Percentiles rank a stretch among this genome's conserved stretches.
Evolutionary conservation across 2,329 filamentous ascomycete genomes (phyloP).

Genomic region (Hyphodiscus sp.): DNA sequence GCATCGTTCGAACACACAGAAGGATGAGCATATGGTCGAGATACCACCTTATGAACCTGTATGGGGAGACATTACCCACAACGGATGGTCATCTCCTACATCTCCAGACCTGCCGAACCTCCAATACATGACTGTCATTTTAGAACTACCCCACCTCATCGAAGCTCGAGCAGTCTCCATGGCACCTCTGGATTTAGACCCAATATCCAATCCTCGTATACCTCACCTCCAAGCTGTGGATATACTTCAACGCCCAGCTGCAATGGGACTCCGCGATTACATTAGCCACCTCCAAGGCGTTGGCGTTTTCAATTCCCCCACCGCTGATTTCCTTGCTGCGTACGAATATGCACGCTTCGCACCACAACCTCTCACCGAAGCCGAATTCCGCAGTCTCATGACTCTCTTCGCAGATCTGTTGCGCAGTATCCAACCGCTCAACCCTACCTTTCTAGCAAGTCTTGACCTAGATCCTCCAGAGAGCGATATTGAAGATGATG

Average conservation of each 20-base stretch:
- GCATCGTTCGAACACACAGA: conserved; percentile 7
- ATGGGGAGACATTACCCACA: conserved; percentile 82
- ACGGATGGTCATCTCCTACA: conserved; percentile 80
- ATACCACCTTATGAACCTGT: conserved; percentile 30
- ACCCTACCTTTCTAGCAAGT: conserved; percentile 17
- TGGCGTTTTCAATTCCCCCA: conserved; percentile 53
- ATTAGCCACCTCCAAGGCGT: conserved; percentile 62
- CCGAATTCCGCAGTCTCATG: conserved; percentile 74
- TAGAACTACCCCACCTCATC: conserved; percentile 81
- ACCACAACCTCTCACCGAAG: conserved; percentile 57
- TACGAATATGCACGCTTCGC: conserved; percentile 89
- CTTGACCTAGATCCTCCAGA: conserved; percentile 18
- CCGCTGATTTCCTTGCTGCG: conserved; percentile 56
- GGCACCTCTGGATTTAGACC: conserved; percentile 50
- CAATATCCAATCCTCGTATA: conserved; percentile 34
- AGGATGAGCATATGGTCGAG: conserved; percentile 16
- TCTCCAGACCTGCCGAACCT: conserved; percentile 69
- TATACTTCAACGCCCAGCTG: conserved; percentile 61
- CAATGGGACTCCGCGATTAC: conserved; percentile 76
- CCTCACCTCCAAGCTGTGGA: conserved; percentile 64
- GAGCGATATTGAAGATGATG: conserved; percentile 26
- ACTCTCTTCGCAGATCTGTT: conserved; percentile 75
- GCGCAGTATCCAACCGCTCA: conserved; percentile 58
- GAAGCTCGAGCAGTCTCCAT: conserved; percentile 90
- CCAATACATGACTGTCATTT: conserved; percentile 75